Percentiles rank a stretch among this genome's conserved stretches.
These are phyloP conservation scores for Sherardia arvensis DNA, from an alignment of 257 asterid species.

Conservation along the genomic window DNA sequence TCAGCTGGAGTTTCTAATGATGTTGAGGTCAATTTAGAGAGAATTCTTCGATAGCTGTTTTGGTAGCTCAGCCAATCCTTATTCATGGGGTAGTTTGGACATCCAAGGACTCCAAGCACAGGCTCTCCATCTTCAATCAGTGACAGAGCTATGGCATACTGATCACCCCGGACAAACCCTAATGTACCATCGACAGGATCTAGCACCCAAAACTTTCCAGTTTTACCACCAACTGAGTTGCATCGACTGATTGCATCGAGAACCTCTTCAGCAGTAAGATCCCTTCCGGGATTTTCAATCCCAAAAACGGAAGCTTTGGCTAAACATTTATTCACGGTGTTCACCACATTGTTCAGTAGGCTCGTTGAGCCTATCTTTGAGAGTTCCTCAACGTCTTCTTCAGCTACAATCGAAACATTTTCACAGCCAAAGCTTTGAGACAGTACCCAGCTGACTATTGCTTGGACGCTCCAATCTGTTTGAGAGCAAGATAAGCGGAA, in stretches of 20 bases:
- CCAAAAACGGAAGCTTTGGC: slow-evolving; percentile 54
- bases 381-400: slow-evolving; percentile 62
- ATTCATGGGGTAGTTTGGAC: slow-evolving; percentile 78
- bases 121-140: slow-evolving; percentile 73
- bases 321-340: slow-evolving; percentile 49
- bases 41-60: slow-evolving; percentile 41
- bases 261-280: slow-evolving; percentile 41
- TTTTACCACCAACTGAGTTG: slow-evolving; percentile 47
- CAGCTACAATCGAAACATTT: slow-evolving; percentile 57
- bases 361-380: slow-evolving; percentile 33
- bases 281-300: slow-evolving; percentile 28
- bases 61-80: slow-evolving; percentile 57
- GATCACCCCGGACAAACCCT: slow-evolving; percentile 87
- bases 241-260: slow-evolving; percentile 61
- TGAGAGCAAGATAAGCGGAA: slow-evolving; percentile 27
- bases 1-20: slow-evolving; percentile 29
- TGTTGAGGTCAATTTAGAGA: slow-evolving; percentile 32
- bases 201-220: slow-evolving; percentile 72
- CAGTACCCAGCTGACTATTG: slow-evolving; percentile 68
- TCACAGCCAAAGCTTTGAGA: slow-evolving; percentile 45
- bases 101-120: slow-evolving; percentile 82
- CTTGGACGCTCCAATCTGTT: slow-evolving; percentile 97
- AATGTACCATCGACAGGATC: slow-evolving; percentile 85
- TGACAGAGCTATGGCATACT: slow-evolving; percentile 73
- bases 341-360: slow-evolving; percentile 38